Base-by-base conservation (phyloP, 2,329 filamentous ascomycete species). In the Verruconis gallopava region DNA sequence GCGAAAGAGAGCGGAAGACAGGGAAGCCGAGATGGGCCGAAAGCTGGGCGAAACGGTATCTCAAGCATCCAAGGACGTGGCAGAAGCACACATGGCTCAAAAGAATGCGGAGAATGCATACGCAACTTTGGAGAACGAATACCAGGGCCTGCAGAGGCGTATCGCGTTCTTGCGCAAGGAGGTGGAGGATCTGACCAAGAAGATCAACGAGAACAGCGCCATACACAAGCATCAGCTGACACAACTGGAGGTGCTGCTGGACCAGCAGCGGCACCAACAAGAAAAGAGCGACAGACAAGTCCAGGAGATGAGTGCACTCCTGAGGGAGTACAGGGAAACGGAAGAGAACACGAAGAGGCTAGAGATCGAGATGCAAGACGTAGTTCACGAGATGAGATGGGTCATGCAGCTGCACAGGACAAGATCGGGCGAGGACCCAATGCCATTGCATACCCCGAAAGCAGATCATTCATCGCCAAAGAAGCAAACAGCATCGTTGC, bases 231-330 rank as follows among this genome's bases (percentile, higher is more conserved):
- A 37, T n/a, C 36, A 42, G 18, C 13, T 41, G 15, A 21, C 21
- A 30, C 43, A 76, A 81, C 49, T 68, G 65, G 45, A 75, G 70
- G 22, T 59, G 82, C 36, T 67, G 75, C 38, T 43, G 35, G 74
- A 81, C 48, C 79, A 84, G 58, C 78, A 82, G 60, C 71, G 79
- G 50, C 66, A 68, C 51, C 79, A 81, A 50, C 70, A 81, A 44
- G 71, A 72, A 46, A 66, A 72, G 47, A 58, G 79, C 21, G 62
- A 62, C 46, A 65, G 67, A 44, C 69, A 81, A 51, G 80, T 80
- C 51, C 70, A 73, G n/a, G 69, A 71, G 4, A 74, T 83, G 44
- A 58, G 62, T 15, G 58, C 55, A 32, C 63, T 71, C 46, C 80
- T 79, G 56, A 71, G 75, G 38, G 65, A 64, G 37, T 80, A 82